These are phyloP conservation scores for Cercospora citrullina DNA, from an alignment of 2,329 filamentous ascomycete genomes.

Conservation along the genomic window DNA sequence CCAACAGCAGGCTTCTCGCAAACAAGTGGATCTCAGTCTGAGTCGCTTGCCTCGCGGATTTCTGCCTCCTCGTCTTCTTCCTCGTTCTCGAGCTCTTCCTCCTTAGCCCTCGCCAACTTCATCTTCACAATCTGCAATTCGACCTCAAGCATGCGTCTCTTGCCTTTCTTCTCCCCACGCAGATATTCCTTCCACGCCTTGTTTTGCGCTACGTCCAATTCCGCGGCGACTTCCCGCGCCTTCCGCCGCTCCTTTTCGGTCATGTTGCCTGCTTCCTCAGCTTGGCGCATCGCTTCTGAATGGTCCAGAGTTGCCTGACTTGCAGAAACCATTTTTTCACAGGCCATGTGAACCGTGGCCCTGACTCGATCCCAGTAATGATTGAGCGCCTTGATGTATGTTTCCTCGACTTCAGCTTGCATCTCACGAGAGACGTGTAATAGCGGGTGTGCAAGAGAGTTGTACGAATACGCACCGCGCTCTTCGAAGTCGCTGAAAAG, in stretches of 20 bases:
- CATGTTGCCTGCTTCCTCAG: neutral
- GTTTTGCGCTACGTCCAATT: too few species aligned
- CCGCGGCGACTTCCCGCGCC: too few species aligned
- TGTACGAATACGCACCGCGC: too few species aligned
- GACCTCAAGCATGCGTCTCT: neutral
- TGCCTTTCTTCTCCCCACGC: too few species aligned
- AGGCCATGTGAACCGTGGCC: neutral
- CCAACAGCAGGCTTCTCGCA: neutral
- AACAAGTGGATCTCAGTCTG: neutral
- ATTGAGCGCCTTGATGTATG: neutral
- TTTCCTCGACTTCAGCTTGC: neutral
- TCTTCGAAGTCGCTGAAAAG: neutral
- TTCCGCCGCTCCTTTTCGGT: neutral
- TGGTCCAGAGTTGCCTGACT: neutral
- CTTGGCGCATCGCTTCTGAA: neutral
- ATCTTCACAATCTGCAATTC: neutral
- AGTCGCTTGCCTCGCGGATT: neutral
- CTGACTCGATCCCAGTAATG: neutral
- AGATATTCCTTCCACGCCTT: too few species aligned
- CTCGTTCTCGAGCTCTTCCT: too few species aligned
- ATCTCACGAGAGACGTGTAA: neutral
- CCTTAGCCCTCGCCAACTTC: neutral
- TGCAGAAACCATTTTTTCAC: neutral
- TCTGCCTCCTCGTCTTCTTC: neutral
- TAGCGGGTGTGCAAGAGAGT: neutral